Conservation (phyloP, 148 eudicot species). For the Arbutus unedo region DNA sequence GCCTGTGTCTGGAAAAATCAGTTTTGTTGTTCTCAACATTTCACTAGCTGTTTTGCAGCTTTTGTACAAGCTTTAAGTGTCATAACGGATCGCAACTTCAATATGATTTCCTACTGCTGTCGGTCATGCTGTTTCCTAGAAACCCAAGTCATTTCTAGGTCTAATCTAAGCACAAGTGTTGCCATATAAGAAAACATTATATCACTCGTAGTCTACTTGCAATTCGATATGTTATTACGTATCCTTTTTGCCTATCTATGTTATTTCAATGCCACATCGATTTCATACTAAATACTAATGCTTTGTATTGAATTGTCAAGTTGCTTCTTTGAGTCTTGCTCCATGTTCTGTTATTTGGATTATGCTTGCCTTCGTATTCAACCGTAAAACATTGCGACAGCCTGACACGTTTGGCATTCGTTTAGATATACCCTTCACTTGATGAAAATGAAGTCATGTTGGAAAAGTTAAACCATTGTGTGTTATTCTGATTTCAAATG, state of each 20-base stretch:
- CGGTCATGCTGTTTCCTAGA: neutral
- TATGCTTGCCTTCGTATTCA: neutral
- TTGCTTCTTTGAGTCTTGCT: neutral
- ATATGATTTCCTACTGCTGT: neutral
- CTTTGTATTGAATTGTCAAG: slow-evolving; percentile 1
- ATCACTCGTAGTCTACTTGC: neutral
- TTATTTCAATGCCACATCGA: neutral
- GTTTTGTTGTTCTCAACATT: neutral
- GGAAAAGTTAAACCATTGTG: neutral
- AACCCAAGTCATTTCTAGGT: neutral
- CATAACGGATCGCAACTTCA: neutral
- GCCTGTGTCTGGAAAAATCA: neutral
- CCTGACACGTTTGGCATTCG: neutral
- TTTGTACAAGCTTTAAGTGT: neutral
- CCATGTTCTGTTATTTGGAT: slow-evolving; percentile 4
- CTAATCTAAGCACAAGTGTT: neutral
- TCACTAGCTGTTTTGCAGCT: neutral
- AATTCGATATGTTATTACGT: neutral
- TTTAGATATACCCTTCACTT: neutral
- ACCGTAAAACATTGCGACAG: neutral
- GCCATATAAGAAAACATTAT: neutral
- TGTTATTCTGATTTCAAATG: neutral
- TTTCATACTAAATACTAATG: neutral
- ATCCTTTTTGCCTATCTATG: neutral
- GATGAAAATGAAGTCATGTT: neutral